Percentiles rank a stretch among this genome's conserved stretches.
Evolutionary conservation across 2,329 filamentous ascomycete species (phyloP).

Genomic region (Aspergillus sp.): DNA sequence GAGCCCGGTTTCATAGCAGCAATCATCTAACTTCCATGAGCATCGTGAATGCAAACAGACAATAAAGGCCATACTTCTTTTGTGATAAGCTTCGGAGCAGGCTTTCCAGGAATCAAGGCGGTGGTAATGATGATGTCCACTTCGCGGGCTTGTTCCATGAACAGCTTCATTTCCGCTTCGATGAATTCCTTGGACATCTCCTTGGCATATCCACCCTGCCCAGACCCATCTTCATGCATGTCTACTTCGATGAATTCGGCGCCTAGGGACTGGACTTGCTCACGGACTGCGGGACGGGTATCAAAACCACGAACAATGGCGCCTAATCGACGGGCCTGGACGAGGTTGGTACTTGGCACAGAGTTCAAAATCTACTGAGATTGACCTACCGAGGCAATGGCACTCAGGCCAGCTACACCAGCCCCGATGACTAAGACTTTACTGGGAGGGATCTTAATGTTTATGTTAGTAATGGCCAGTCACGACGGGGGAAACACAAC

Average conservation of each 20-base stretch:
- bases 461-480: slow-evolving; percentile 1
- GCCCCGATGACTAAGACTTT: slow-evolving; percentile 90
- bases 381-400: slow-evolving; percentile 68
- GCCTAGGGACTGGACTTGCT: slow-evolving; percentile 86
- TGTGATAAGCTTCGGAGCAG: slow-evolving; percentile 80
- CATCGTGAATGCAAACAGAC: neutral
- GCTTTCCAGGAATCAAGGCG: slow-evolving; percentile 81
- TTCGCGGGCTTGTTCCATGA: slow-evolving; percentile 80
- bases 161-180: slow-evolving; percentile 88
- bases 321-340: slow-evolving; percentile 72
- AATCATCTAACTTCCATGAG: slow-evolving; percentile 58
- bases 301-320: slow-evolving; percentile 90
- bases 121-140: slow-evolving; percentile 93
- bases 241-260: slow-evolving; percentile 89
- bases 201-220: slow-evolving; percentile 84
- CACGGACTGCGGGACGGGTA: slow-evolving; percentile 80
- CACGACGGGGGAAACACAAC: slow-evolving; percentile 7
- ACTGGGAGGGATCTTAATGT: slow-evolving; percentile 73
- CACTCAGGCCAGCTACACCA: slow-evolving; percentile 83
- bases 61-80: slow-evolving; percentile 51
- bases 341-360: slow-evolving; percentile 2
- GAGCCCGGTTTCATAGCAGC: slow-evolving; percentile 87
- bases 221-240: slow-evolving; percentile 78
- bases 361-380: neutral
- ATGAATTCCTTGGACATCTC: slow-evolving; percentile 95